phyloP scores from a whole-genome alignment of 2,329 filamentous ascomycete species.

The Xylariaceae sp. region DNA sequence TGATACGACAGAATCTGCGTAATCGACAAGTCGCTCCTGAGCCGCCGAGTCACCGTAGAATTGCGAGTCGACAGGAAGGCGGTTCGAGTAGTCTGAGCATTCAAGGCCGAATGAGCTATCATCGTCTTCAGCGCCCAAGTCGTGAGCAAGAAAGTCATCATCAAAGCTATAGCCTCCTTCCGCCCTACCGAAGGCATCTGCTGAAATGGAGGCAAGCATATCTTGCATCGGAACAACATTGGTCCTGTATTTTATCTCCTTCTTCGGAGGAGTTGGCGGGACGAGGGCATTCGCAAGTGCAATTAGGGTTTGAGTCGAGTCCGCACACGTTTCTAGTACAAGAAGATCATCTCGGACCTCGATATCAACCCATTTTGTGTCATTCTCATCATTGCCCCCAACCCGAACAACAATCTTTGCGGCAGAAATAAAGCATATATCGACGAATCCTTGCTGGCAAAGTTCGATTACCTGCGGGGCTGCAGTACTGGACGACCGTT shows the following conservation, averaged over 20 bases:
- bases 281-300: constrained; percentile 72
- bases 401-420: constrained; percentile 66
- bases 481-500: constrained; percentile 37
- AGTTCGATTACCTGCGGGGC: constrained; percentile 53
- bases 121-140: constrained; percentile 42
- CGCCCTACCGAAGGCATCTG: constrained; percentile 68
- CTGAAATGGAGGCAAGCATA: constrained; percentile 84
- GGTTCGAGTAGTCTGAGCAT: constrained; percentile 33
- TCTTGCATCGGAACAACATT: constrained; percentile 82
- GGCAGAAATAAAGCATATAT: constrained; percentile 81
- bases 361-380: constrained; percentile 66
- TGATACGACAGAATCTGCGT: constrained; percentile 36
- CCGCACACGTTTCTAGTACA: constrained; percentile 90
- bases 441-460: constrained; percentile 70
- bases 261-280: constrained; percentile 78
- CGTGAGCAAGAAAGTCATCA: constrained; percentile 56
- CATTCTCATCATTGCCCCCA: constrained; percentile 50
- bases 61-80: constrained; percentile 41
- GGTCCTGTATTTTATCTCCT: constrained; percentile 80
- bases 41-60: constrained; percentile 45
- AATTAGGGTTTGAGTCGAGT: constrained; percentile 91
- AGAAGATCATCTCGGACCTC: constrained; percentile 82
- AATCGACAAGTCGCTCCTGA: constrained; percentile 48
- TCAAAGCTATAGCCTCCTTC: constrained; percentile 61
- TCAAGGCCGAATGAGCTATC: constrained; percentile 37